Percentiles rank a stretch among this genome's conserved stretches.
Evolutionary conservation across 306 rosid species (phyloP).

Genomic region (Gastrolobium bilobum): DNA sequence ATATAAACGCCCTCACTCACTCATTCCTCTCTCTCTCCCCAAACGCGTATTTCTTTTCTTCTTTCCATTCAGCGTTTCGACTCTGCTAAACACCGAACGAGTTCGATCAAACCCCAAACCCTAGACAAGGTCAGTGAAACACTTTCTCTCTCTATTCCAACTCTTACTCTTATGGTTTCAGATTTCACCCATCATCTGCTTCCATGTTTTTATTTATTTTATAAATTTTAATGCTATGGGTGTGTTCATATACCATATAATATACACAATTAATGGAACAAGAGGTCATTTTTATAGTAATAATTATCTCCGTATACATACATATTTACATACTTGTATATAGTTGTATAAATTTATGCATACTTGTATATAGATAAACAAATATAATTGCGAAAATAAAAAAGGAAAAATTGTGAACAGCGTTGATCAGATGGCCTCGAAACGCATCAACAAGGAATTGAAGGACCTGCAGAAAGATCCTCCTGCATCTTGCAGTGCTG

Average conservation of each 20-base stretch:
- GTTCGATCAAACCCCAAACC: conserved; percentile 36
- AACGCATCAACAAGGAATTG: conserved; percentile 70
- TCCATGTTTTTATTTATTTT: background rate
- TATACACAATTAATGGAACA: too few relatives aligned
- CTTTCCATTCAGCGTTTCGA: background rate
- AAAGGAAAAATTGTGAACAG: background rate
- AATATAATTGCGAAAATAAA: too few relatives aligned
- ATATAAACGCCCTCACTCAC: conserved; percentile 16
- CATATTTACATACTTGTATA: background rate
- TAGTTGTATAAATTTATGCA: background rate
- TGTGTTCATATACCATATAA: too few relatives aligned
- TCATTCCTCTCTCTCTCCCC: background rate
- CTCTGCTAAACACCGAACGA: background rate
- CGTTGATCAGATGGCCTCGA: conserved; percentile 56
- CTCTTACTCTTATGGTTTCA: conserved; percentile 8
- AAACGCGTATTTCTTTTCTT: background rate
- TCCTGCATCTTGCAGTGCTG: conserved; percentile 76
- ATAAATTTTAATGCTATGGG: background rate
- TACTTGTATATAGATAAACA: background rate
- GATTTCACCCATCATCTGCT: background rate
- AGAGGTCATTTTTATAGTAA: background rate
- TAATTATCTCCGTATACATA: background rate
- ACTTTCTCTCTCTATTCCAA: background rate
- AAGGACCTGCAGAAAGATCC: conserved; percentile 77
- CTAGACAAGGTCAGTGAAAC: conserved; percentile 24